Evolutionary conservation across 192 early-diverging fungal genomes (phyloP).

Genomic region (Backusella westeae): DNA sequence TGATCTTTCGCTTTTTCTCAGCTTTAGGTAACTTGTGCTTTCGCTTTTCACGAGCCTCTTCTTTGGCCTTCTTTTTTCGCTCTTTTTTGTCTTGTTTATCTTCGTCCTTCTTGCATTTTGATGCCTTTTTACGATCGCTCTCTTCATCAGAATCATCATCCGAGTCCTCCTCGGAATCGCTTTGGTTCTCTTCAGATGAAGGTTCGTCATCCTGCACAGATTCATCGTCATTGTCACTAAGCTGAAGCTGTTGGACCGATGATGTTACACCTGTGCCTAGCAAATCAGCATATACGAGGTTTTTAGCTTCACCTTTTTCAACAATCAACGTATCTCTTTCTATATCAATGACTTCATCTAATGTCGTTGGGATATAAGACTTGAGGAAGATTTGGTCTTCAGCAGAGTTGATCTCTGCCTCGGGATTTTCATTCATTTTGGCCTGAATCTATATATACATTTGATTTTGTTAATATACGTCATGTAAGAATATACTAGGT

Average conservation of each 20-base stretch:
- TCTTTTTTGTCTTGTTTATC: conserved; percentile 90
- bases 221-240: conserved; percentile 25
- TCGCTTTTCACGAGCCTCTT: conserved; percentile 87
- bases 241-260: background rate
- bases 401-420: conserved; percentile 51
- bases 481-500: background rate
- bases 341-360: conserved; percentile 88
- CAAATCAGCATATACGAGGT: conserved; percentile 63
- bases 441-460: conserved; percentile 17
- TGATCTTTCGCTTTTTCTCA: conserved; percentile 93
- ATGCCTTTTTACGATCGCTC: conserved; percentile 37
- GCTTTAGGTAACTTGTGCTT: conserved; percentile 95
- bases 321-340: conserved; percentile 80
- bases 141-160: conserved; percentile 43
- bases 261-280: conserved; percentile 24
- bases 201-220: conserved; percentile 11
- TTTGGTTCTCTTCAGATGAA: conserved; percentile 15
- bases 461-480: background rate
- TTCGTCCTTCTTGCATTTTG: conserved; percentile 74
- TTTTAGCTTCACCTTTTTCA: conserved; percentile 68
- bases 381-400: conserved; percentile 93
- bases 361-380: conserved; percentile 86
- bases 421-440: conserved; percentile 41
- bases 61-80: conserved; percentile 84
- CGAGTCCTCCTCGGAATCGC: conserved; percentile 32